Percentiles rank a stretch among this genome's conserved stretches.
phyloP scores from a whole-genome alignment of 2,329 filamentous ascomycete species.

The Neonectria sp. region DNA sequence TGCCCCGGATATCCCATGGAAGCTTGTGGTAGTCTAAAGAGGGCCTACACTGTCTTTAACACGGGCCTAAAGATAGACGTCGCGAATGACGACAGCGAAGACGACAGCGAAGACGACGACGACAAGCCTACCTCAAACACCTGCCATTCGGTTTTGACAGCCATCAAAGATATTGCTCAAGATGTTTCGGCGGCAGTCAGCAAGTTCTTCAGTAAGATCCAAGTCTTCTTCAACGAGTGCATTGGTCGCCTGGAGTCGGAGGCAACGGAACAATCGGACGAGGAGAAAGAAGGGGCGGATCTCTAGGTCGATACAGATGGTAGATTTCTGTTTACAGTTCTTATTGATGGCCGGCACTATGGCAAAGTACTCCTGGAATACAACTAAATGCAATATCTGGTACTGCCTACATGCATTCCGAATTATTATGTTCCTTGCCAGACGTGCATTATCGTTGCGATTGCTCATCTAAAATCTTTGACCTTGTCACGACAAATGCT shows the following conservation, averaged over 20 bases:
- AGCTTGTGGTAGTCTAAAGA: conserved; percentile 30
- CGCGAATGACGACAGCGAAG: conserved; percentile 9
- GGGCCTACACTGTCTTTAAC: conserved; percentile 34
- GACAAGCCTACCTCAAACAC: neutral
- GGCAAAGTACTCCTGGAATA: too few species aligned
- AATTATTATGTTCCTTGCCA: too few species aligned
- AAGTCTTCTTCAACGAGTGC: neutral
- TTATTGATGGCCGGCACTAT: too few species aligned
- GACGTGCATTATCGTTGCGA: too few species aligned
- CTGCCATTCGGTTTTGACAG: neutral
- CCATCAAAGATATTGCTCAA: neutral
- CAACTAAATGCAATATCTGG: too few species aligned
- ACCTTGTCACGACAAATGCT: too few species aligned
- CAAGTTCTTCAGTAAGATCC: neutral
- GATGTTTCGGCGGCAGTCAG: neutral
- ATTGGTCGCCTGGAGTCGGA: neutral
- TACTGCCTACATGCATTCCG: too few species aligned
- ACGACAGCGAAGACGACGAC: neutral
- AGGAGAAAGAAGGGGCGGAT: neutral
- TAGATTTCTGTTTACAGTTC: neutral
- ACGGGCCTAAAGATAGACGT: conserved; percentile 5
- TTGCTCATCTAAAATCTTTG: too few species aligned
- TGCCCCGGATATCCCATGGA: conserved; percentile 30
- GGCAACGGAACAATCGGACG: neutral
- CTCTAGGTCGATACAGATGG: neutral